Evolutionary conservation across 108 stramenopile species (phyloP), one percentile per base, ranked within the genome.

Genomic region (Nitzschia sp.): DNA sequence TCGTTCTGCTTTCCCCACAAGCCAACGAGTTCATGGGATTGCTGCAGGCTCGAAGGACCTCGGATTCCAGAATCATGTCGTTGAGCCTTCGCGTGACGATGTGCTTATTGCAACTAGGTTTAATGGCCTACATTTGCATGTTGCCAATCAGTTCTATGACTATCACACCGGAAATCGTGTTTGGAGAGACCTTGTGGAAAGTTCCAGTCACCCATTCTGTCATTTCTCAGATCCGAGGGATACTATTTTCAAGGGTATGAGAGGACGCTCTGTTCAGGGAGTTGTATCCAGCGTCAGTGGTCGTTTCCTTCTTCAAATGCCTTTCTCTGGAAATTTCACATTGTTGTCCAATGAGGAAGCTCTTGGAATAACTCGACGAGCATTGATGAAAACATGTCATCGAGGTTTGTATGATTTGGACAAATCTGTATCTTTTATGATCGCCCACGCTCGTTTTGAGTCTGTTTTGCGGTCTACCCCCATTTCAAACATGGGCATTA

Each of bases 71-170:
- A 34, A 5, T 3, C 29, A 34, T 5, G 29, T 34, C 29, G 29
- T 34, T 5, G 29, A 34, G 29, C 73, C 73, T 8, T 24, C 34
- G n/a, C 42, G 66, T 20, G 20, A 60, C 50, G 75, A 80, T 72
- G 79, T 76, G 38, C 50, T 80, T n/a, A 57, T 80, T 11, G 75
- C 69, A 41, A 68, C 60, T 22, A 44, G 71, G 20, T 68, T 70
- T 41, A 57, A 55, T 17, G 17, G 54, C 24, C 46, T 40, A 9
- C 52, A 56, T 34, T 53, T 75, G 41, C 63, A 21, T 15, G 55
- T 63, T 48, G 58, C 63, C 61, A 63, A 72, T 26, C 69, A 76
- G 24, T 72, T 64, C 38, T 11, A 76, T 12, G 62, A 79, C 39
- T 67, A 67, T 42, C 79, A 76, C 38, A 63, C 65, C 10, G 79